These are phyloP conservation scores for Aspergillus sp. DNA, from an alignment of 2,329 filamentous ascomycete genomes.

Conservation along the genomic window DNA sequence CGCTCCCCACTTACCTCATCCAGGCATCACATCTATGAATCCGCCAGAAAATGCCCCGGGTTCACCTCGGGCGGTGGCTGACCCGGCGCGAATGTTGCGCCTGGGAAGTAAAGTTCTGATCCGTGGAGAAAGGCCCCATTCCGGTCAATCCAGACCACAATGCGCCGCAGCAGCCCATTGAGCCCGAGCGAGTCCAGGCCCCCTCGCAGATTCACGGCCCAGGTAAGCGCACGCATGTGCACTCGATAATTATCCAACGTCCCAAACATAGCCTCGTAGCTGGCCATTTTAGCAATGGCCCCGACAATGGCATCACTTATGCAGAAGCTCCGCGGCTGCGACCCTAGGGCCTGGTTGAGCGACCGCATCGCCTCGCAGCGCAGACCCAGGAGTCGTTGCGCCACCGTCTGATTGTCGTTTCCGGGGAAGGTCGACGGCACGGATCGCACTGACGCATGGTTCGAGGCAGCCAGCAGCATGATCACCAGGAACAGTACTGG, in stretches of 20 bases:
- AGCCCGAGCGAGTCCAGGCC: constrained; percentile 37
- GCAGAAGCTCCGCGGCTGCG: constrained; percentile 14
- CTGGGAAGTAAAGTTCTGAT: constrained; percentile 23
- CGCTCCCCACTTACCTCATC: not conserved
- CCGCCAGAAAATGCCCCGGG: constrained; percentile 24
- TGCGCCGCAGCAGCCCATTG: constrained; percentile 37
- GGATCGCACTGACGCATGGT: constrained; percentile 24
- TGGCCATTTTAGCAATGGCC: constrained; percentile 44
- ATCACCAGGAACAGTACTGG: constrained; percentile 33
- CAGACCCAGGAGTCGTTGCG: constrained; percentile 36
- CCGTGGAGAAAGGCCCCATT: constrained; percentile 32
- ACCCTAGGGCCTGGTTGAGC: constrained; percentile 34
- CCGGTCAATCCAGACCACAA: constrained; percentile 42
- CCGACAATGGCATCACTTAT: constrained; percentile 38
- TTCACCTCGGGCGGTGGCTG: constrained; percentile 20
- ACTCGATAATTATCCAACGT: constrained; percentile 33
- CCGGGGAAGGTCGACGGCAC: constrained; percentile 13
- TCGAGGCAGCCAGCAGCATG: constrained; percentile 34
- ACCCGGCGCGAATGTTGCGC: constrained; percentile 17
- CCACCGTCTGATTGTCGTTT: too few species aligned
- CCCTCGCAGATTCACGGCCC: constrained; percentile 38
- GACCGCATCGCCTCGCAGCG: constrained; percentile 36
- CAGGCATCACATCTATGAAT: too few species aligned
- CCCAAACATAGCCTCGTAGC: constrained; percentile 45
- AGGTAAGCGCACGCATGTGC: constrained; percentile 40